Conservation (phyloP, 1,284 basidiomycete genomes). For the Ceratobasidium theobromae region DNA sequence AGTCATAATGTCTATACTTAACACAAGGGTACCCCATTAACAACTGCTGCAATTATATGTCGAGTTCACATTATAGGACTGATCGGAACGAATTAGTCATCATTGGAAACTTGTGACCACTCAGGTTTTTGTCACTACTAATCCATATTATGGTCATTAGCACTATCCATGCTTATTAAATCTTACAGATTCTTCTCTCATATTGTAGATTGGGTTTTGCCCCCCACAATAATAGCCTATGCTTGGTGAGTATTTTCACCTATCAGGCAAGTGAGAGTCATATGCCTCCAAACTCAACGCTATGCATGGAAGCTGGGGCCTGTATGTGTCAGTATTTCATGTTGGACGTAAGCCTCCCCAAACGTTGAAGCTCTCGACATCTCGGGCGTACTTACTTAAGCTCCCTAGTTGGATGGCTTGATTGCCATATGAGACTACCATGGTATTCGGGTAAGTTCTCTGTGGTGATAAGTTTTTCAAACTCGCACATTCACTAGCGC, state of each 20-base stretch:
- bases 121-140: no score
- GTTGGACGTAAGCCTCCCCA: conserved; percentile 48
- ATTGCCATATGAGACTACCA: conserved; percentile 40
- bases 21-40: no score
- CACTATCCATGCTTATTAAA: not conserved
- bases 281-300: not conserved
- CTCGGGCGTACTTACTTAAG: not conserved
- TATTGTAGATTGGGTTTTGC: conserved; percentile 12
- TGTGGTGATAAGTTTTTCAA: no score
- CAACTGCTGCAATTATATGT: no score
- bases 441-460: conserved; percentile 45
- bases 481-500: not conserved
- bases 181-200: not conserved
- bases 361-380: no score
- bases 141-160: no score
- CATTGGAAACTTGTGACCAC: no score
- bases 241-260: not conserved
- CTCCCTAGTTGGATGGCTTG: conserved; percentile 47
- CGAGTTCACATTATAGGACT: no score
- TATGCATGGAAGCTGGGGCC: conserved; percentile 29
- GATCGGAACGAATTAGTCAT: no score
- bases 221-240: not conserved
- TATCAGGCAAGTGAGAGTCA: no score
- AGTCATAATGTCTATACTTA: not conserved
- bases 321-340: conserved; percentile 46